Evolutionary conservation across 2,329 filamentous ascomycete genomes (phyloP), one percentile per base, ranked within the genome.

Genomic region (Diaporthe australafricana): DNA sequence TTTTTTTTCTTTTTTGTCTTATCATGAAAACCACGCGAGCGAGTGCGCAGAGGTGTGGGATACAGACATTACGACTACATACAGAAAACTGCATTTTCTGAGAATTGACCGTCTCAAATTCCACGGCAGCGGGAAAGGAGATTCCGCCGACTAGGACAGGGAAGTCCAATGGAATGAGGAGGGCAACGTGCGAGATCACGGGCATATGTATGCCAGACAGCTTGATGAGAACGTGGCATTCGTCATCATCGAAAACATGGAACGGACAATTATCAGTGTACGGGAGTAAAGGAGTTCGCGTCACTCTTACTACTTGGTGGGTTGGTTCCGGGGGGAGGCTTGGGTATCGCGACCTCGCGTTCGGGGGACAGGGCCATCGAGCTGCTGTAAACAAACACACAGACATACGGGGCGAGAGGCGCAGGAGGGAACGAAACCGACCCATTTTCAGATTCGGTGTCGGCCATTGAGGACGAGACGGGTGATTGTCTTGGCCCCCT

Each of bases 361-460:
- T 17, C n/a, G 20, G 12, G 57, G 27, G 38, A 8, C 57, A 48
- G 42, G 57, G 30, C 57, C 57, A 48, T 48, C 25, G 57, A 48
- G 57, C 42, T 40, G 42, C 12, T 17, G 57, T n/a, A 30, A 14
- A 52, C 38, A 60, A 17, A 45, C 7, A n/a, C 22, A n/a, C 22
- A 20, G 42, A 22, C 12, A 48, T 27, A 22, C 27, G 25, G 57
- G 45, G 35, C 27, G 30, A 48, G 60, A 50, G 60, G 8, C n/a
- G 5, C 35, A 25, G n/a, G n/a, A 63, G 57, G 48, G 20, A 62
- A 32, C 40, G 30, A 25, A 35, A 17, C 27, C 9, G 32, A 38
- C 55, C 60, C 45, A 2, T 22, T 57, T 48, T 60, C 25, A 60
- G 67, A 69, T 22, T 69, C 67, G 67, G 67, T 69, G 67, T 57